phyloP scores from a whole-genome alignment of 805 yeast genomes.

The Candida pini region DNA sequence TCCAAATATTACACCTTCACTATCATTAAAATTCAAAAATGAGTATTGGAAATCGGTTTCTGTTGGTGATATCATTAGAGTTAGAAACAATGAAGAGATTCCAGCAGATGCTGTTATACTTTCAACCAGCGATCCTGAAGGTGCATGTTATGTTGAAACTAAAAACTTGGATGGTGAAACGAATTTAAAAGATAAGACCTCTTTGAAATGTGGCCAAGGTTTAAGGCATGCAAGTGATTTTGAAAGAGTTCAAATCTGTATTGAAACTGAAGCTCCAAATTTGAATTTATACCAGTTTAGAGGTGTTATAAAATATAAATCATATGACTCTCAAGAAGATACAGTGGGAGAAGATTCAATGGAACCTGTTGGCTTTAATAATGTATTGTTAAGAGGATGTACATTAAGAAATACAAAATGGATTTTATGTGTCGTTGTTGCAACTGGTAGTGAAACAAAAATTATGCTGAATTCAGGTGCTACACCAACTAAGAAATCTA shows the following conservation, averaged over 20 bases:
- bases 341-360: slow-evolving; percentile 26
- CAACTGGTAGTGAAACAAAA: slow-evolving; percentile 72
- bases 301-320: slow-evolving; percentile 55
- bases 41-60: slow-evolving; percentile 58
- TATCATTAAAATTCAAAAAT: slow-evolving; percentile 26
- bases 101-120: slow-evolving; percentile 70
- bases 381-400: slow-evolving; percentile 66
- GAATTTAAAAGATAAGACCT: slow-evolving; percentile 54
- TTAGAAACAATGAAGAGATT: slow-evolving; percentile 69
- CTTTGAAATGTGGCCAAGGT: slow-evolving; percentile 48
- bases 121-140: slow-evolving; percentile 63
- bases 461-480: slow-evolving; percentile 74
- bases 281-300: slow-evolving; percentile 57
- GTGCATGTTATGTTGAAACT: slow-evolving; percentile 63
- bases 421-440: slow-evolving; percentile 69
- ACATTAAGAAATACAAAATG: slow-evolving; percentile 70
- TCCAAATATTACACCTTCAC: slow-evolving; percentile 25
- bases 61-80: slow-evolving; percentile 70
- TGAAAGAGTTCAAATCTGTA: slow-evolving; percentile 49
- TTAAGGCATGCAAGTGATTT: slow-evolving; percentile 55
- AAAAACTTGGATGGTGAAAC: slow-evolving; percentile 75
- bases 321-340: slow-evolving; percentile 29
- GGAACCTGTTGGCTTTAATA: slow-evolving; percentile 59
- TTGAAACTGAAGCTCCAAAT: slow-evolving; percentile 73
- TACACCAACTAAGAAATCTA: slow-evolving; percentile 68